Evolutionary conservation across 495 filamentous ascomycete species (phyloP), one percentile per base, ranked within the genome.

Genomic region (Podospora australis): DNA sequence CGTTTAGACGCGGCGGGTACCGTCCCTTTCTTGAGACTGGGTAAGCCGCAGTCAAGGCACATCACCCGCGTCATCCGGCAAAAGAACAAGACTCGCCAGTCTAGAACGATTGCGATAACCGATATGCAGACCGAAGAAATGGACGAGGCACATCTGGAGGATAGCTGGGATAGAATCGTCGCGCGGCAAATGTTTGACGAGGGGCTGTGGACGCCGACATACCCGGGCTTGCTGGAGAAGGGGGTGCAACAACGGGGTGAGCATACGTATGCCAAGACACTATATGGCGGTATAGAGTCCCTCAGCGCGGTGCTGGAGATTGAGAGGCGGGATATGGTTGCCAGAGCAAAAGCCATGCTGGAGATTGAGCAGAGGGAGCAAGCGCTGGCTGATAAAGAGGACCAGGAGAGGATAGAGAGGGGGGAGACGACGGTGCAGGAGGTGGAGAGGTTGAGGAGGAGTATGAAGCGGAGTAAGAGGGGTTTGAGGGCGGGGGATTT

Each of bases 11-110:
- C 46, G 1, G 77, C 79, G 2, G 66, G 68, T 29, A 77, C 74
- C 22, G 52, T 86, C n/a, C 84, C 87, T 0, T 83, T 90, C 49
- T 63, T 92, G 35, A 79, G 85, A 20, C 60, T 86, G 42, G 75
- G 71, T 51, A 89, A 88, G 59, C 84, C 85, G 6, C 83, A 88
- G 55, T 73, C 84, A 4, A 54, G 58, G 24, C 65, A 64, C 28
- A 65, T 90, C 3, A 77, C 73, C 50, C 63, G 74, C 3, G 66
- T 84, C 1, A 60, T 92, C 10, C 62, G 71, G 7, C 64, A 16
- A 0, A 36, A 75, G 24, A 82, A 77, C 44, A 51, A 77, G 14
- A 8, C 53, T 17, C 19, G 56, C 1, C 81, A 82, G 79, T 77
- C 82, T 58, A 16, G 36, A 11, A 49, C 73, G 9, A 58, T 78